Conservation (phyloP, 164 flowering plant species). For the Tetrastigma voinierianum region DNA sequence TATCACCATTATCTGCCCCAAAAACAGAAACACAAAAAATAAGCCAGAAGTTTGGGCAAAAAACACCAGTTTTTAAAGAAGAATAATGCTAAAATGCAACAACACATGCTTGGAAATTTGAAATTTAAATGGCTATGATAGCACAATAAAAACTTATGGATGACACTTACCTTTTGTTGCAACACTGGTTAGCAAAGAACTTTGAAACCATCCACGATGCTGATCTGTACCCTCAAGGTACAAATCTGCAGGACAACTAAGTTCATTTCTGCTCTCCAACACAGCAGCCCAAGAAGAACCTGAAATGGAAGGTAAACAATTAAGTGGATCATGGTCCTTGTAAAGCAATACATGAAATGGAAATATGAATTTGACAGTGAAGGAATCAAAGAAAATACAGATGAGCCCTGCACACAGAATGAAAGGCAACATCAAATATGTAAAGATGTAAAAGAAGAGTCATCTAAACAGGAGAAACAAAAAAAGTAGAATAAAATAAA, state of each 20-base stretch:
- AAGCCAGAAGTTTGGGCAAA: no score
- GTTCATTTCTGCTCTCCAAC: conserved; percentile 62
- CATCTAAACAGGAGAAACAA: no score
- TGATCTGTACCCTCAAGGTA: conserved; percentile 98
- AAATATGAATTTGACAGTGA: background rate
- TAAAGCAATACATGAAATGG: background rate
- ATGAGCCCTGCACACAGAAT: background rate
- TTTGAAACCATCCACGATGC: conserved; percentile 99
- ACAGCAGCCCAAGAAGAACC: conserved; percentile 99
- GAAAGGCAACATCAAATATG: no score
- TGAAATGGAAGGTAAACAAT: conserved; percentile 22
- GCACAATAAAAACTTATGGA: background rate
- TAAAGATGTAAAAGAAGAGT: no score
- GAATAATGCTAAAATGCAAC: no score
- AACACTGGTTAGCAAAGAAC: conserved; percentile 88
- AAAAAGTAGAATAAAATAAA: no score
- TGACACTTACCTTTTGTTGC: conserved; percentile 65
- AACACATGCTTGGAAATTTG: background rate
- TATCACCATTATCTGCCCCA: no score
- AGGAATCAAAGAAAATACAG: background rate
- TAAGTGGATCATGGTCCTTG: conserved; percentile 1
- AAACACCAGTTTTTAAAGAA: no score
- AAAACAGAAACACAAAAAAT: no score
- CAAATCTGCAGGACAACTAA: conserved; percentile 83
- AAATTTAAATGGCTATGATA: background rate